Conservation (phyloP, 2,329 filamentous ascomycete genomes). For the Phialocephala subalpina region DNA sequence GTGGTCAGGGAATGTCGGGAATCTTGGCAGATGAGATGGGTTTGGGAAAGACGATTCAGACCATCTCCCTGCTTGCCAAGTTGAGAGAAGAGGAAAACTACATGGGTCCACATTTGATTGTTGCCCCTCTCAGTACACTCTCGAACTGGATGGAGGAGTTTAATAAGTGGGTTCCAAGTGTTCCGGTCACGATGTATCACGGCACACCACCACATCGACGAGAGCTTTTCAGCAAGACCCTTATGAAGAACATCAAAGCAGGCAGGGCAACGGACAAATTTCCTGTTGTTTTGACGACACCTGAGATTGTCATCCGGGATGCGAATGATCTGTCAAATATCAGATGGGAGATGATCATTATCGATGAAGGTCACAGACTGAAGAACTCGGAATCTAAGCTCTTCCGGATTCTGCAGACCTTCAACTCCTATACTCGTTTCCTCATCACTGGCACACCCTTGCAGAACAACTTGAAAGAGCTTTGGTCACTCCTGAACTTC, state of each 20-base stretch:
- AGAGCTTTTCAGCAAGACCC: slow-evolving; percentile 73
- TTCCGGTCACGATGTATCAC: slow-evolving; percentile 91
- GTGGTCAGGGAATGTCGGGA: slow-evolving; percentile 69
- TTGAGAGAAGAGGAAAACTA: slow-evolving; percentile 87
- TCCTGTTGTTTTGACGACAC: slow-evolving; percentile 92
- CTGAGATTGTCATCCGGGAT: slow-evolving; percentile 95
- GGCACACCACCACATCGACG: slow-evolving; percentile 82
- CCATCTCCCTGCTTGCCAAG: slow-evolving; percentile 69
- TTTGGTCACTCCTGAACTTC: slow-evolving; percentile 96
- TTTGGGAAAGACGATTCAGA: slow-evolving; percentile 63
- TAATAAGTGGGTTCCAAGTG: slow-evolving; percentile 84
- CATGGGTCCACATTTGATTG: slow-evolving; percentile 86
- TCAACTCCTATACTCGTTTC: slow-evolving; percentile 88
- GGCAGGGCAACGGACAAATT: slow-evolving; percentile 70
- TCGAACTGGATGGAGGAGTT: slow-evolving; percentile 98
- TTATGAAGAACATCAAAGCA: slow-evolving; percentile 70
- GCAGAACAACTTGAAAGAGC: slow-evolving; percentile 92
- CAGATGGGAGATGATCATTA: slow-evolving; percentile 97
- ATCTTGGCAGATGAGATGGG: slow-evolving; percentile 70
- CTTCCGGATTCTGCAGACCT: slow-evolving; percentile 87
- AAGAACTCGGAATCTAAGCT: slow-evolving; percentile 96
- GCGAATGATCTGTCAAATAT: slow-evolving; percentile 82
- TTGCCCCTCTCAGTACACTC: slow-evolving; percentile 88
- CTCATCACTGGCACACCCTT: slow-evolving; percentile 94
- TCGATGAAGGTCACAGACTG: slow-evolving; percentile 95